Percentiles rank a stretch among this genome's conserved stretches.
These are phyloP conservation scores for Botrytis byssoidea DNA, from an alignment of 2,329 filamentous ascomycete species.

Conservation along the genomic window DNA sequence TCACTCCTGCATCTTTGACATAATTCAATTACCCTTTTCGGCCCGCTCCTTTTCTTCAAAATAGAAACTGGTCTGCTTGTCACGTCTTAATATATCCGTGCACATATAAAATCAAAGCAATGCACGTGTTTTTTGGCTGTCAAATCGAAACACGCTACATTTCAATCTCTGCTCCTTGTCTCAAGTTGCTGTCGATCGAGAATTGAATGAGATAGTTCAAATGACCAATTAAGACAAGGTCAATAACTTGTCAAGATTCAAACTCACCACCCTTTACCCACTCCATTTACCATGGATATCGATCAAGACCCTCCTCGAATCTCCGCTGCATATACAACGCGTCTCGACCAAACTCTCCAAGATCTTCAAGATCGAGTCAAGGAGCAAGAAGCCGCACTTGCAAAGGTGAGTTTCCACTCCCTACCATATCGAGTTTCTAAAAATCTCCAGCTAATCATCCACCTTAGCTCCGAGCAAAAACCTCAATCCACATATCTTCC, in stretches of 20 bases:
- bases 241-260: background rate
- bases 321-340: slow-evolving; percentile 48
- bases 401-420: slow-evolving; percentile 42
- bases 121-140: background rate
- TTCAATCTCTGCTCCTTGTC: background rate
- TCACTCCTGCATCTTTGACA: background rate
- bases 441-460: slow-evolving; percentile 18
- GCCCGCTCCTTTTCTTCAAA: background rate
- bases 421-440: background rate
- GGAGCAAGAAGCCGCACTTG: slow-evolving; percentile 53
- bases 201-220: background rate
- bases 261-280: background rate
- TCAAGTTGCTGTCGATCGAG: background rate
- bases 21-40: background rate
- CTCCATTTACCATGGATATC: slow-evolving; percentile 21
- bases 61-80: too few species aligned
- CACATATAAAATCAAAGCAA: background rate
- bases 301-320: slow-evolving; percentile 35
- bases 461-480: slow-evolving; percentile 35
- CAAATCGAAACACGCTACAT: slow-evolving; percentile 4
- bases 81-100: slow-evolving; percentile 5
- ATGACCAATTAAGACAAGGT: background rate
- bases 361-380: slow-evolving; percentile 61
- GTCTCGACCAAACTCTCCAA: slow-evolving; percentile 64
- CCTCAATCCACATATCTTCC: slow-evolving; percentile 27